phyloP scores from a whole-genome alignment of 176 grass and related monocot genomes.

The Musa troglodytarum region DNA sequence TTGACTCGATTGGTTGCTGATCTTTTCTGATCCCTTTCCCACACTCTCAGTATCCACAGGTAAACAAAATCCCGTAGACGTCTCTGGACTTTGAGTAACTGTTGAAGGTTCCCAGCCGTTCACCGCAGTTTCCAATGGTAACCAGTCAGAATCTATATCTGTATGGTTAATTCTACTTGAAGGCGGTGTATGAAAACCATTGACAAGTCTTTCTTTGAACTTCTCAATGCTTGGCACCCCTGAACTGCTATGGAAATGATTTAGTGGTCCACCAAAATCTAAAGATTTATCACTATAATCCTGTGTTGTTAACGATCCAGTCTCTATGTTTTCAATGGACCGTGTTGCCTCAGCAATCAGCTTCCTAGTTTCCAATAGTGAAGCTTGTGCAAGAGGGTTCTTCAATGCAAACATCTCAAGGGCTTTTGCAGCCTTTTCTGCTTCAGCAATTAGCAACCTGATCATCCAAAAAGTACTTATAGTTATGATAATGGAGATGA shows the following conservation, averaged over 20 bases:
- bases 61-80: conserved; percentile 35
- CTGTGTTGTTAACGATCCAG: conserved; percentile 13
- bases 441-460: conserved; percentile 77
- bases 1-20: conserved; percentile 10
- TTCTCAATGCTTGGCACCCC: conserved; percentile 17
- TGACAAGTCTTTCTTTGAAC: conserved; percentile 32
- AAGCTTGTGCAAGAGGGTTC: conserved; percentile 55
- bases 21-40: conserved; percentile 29
- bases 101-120: conserved; percentile 24
- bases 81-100: conserved; percentile 26
- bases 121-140: conserved; percentile 1
- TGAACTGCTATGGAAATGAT: neutral
- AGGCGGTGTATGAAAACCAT: conserved; percentile 28
- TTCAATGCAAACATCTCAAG: conserved; percentile 50
- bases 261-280: conserved; percentile 13
- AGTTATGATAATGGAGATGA: neutral
- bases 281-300: conserved; percentile 24
- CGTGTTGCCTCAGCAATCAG: conserved; percentile 58
- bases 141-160: conserved; percentile 28
- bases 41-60: conserved; percentile 19
- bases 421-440: conserved; percentile 60
- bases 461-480: neutral
- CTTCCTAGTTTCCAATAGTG: conserved; percentile 66
- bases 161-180: conserved; percentile 21
- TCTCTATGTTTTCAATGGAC: conserved; percentile 36